A percentile compares a stretch with the other conserved stretches of the same genome.
These are phyloP conservation scores for Salvia miltiorrhiza DNA, from an alignment of 257 asterid species.

Conservation along the genomic window DNA sequence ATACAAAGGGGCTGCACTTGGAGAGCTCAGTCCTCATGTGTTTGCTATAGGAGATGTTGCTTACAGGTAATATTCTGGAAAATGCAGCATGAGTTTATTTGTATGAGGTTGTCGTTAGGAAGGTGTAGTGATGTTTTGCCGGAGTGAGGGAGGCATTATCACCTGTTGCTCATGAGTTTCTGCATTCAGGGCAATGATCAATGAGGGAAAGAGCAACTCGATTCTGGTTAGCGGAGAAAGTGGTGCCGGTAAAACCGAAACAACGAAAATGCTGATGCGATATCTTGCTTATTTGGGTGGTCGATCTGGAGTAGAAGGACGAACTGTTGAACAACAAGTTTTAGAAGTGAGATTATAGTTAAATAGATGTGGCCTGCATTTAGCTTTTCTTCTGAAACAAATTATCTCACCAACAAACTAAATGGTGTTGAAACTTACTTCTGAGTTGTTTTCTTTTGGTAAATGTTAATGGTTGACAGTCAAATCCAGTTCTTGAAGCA, in stretches of 20 bases:
- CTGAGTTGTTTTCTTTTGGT: conserved; percentile 16
- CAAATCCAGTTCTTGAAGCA: conserved; percentile 96
- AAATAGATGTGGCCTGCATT: conserved; percentile 9
- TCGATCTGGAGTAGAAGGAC: conserved; percentile 89
- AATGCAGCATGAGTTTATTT: conserved; percentile 2
- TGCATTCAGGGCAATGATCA: conserved; percentile 74
- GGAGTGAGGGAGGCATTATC: conserved; percentile 13
- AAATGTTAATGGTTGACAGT: conserved; percentile 44
- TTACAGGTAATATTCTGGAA: conserved; percentile 49
- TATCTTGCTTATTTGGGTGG: conserved; percentile 91
- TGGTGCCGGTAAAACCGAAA: conserved; percentile 96
- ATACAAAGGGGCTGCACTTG: conserved; percentile 88
- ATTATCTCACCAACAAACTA: conserved; percentile 6
- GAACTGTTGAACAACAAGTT: conserved; percentile 94
- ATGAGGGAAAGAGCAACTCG: conserved; percentile 84
- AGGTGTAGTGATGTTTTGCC: neutral
- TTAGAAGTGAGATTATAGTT: conserved; percentile 63
- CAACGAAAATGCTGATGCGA: conserved; percentile 92
- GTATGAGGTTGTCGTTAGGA: conserved; percentile 3
- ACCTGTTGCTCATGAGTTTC: conserved; percentile 18
- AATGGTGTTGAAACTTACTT: conserved; percentile 11
- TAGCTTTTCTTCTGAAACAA: neutral
- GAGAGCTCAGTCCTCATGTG: conserved; percentile 95
- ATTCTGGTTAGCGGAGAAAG: conserved; percentile 96
- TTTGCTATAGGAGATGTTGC: conserved; percentile 91